Evolutionary conservation across 2,329 filamentous ascomycete genomes (phyloP).

Genomic region (Cadophora gregata): DNA sequence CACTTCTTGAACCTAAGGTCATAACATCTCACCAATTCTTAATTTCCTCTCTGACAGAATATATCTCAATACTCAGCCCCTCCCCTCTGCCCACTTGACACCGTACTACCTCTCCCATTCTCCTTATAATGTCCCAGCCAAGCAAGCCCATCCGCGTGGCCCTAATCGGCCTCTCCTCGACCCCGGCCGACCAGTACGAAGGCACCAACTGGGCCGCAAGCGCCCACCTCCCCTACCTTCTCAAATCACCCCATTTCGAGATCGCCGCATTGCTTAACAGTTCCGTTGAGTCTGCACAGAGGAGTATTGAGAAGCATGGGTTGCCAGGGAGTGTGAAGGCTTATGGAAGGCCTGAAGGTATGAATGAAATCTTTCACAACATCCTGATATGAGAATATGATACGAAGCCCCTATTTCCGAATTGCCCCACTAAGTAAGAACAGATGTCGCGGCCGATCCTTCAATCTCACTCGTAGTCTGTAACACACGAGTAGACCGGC

Average conservation of each 20-base stretch:
- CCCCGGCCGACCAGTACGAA: background rate
- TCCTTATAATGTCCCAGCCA: background rate
- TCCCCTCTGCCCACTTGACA: no score
- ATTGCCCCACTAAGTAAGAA: no score
- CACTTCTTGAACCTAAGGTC: no score
- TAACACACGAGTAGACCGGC: constrained; percentile 59
- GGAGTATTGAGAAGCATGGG: constrained; percentile 51
- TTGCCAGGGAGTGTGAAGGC: constrained; percentile 51
- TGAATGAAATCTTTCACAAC: background rate
- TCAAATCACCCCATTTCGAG: constrained; percentile 52
- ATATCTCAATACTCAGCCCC: no score
- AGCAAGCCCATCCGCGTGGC: constrained; percentile 3
- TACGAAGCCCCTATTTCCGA: no score
- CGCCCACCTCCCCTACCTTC: constrained; percentile 65
- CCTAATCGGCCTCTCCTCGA: background rate
- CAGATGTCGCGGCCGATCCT: constrained; percentile 52
- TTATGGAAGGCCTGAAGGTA: constrained; percentile 55
- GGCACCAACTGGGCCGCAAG: constrained; percentile 53
- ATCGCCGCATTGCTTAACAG: constrained; percentile 61
- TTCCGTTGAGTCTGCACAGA: constrained; percentile 50
- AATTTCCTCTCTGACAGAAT: no score
- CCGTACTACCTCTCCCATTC: no score
- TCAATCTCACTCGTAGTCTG: constrained; percentile 62
- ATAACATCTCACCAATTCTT: no score
- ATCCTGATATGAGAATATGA: background rate